Base-by-base conservation (phyloP, 1,139 yeast species). In the Wickerhamiella infanticola region DNA sequence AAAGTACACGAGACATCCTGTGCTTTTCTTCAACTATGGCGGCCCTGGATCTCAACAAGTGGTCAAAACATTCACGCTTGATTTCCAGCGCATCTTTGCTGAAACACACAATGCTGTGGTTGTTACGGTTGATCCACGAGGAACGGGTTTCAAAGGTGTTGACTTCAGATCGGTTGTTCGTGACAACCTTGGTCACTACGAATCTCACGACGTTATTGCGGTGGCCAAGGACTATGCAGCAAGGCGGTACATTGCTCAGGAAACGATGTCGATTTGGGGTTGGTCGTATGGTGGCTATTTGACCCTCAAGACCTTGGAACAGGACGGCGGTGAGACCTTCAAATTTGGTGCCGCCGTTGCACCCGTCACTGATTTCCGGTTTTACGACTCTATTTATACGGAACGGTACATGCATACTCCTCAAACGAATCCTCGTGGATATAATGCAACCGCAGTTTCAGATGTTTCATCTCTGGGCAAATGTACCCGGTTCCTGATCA, bases 81-180 rank as follows among this genome's bases (percentile, higher is more conserved):
- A 75, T 37, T 84, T 84, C 60, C 82, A 81, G 57, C 81, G 81
- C 41, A 70, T 80, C 7, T 53, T 23, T 26, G 74, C 84, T 11
- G 77, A 94, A 1, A 67, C 74, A 3, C 63, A 82, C 46, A 79
- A 82, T 55, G 80, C 85, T 0, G 73, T 90, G 35, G 85, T 88
- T 0, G 72, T 90, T 38, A 74, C 79, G 33, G 80, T 90, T 36
- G 99, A 90, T 56, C 98, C 98, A 5, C 70, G 98, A 56, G 98
- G 98, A 2, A 88, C 98, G 0, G 95, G 88, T 3, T 86, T 82
- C 33, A 77, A 78, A 63, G 95, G 95, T 5, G 84, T 96, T 81
- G 65, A 66, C 39, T 79, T 74, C 61, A 73, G 78, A 56, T 64
- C 83, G 0, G 78, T 72, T 64, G 94, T 90, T 0, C 74, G 72